Conservation (phyloP, 441 rosid species). For the Eugenia klotzschiana region DNA sequence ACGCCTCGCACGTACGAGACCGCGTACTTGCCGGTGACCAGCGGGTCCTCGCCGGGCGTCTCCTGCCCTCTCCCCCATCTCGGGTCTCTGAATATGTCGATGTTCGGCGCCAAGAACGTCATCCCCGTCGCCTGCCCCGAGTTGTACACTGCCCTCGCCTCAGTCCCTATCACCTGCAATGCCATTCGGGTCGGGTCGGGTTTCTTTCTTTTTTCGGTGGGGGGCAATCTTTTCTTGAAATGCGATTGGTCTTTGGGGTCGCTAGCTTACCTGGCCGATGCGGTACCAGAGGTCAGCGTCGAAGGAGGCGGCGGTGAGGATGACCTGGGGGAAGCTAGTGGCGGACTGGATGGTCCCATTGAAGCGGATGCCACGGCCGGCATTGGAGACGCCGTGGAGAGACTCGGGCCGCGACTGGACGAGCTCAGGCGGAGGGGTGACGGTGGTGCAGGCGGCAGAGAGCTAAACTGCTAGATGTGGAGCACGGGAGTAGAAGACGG, state of each 20-base stretch:
- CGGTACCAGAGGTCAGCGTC: slow-evolving; percentile 4
- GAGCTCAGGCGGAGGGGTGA: no score
- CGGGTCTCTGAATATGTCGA: slow-evolving; percentile 74
- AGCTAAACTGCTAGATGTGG: no score
- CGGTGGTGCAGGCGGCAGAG: no score
- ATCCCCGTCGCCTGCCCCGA: slow-evolving; percentile 7
- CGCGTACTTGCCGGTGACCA: slow-evolving; percentile 47
- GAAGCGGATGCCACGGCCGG: slow-evolving; percentile 6
- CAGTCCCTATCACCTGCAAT: neutral
- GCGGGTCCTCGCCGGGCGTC: slow-evolving; percentile 88
- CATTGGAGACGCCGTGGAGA: slow-evolving; percentile 4
- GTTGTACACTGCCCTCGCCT: slow-evolving; percentile 11
- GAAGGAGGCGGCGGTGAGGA: slow-evolving; percentile 6
- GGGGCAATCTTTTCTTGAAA: neutral
- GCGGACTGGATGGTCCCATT: neutral
- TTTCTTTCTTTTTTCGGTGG: neutral
- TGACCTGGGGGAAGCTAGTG: slow-evolving; percentile 11
- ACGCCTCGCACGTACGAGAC: slow-evolving; percentile 65
- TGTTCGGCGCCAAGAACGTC: slow-evolving; percentile 47
- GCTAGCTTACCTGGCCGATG: slow-evolving; percentile 1
- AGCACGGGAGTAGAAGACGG: no score
- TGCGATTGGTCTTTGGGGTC: neutral
- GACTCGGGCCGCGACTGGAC: slow-evolving; percentile 15
- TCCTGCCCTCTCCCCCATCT: slow-evolving; percentile 97
- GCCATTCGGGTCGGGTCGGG: neutral